phyloP scores from a whole-genome alignment of 176 grass and related monocot species.

The Oryza nivara region DNA sequence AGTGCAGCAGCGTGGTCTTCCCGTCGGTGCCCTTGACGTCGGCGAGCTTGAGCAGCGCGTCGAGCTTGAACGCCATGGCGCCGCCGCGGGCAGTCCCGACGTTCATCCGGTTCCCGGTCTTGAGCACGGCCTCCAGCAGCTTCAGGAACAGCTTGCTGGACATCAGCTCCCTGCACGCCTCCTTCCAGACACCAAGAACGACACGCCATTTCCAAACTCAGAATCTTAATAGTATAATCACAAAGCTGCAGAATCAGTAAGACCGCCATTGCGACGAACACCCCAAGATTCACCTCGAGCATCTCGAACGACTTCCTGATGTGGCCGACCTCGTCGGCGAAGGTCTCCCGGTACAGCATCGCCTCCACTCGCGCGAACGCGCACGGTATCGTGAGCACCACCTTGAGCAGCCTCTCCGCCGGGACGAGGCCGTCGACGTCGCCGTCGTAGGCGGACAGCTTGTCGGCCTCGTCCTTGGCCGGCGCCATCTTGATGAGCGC shows the following conservation, averaged over 20 bases:
- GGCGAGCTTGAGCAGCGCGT: conserved; percentile 88
- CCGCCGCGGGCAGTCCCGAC: conserved; percentile 80
- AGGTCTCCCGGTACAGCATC: conserved; percentile 88
- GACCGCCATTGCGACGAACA: not conserved
- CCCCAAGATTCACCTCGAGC: conserved; percentile 63
- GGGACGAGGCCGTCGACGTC: conserved; percentile 59
- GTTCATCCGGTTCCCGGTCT: conserved; percentile 98
- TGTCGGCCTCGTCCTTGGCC: conserved; percentile 82
- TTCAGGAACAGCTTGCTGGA: conserved; percentile 91
- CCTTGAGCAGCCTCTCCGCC: conserved; percentile 76
- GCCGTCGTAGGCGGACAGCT: conserved; percentile 61
- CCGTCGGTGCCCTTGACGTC: conserved; percentile 96
- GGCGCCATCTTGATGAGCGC: conserved; percentile 90
- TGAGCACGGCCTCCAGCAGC: conserved; percentile 95
- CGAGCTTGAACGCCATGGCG: conserved; percentile 96
- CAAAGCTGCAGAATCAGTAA: not conserved
- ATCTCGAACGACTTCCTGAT: conserved; percentile 70
- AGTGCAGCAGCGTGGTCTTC: conserved; percentile 91
- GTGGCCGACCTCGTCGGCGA: conserved; percentile 82
- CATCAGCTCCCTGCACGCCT: conserved; percentile 89
- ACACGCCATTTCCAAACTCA: not conserved
- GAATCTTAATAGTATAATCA: not conserved
- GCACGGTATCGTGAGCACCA: conserved; percentile 59
- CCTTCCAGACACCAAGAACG: conserved; percentile 40
- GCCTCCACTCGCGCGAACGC: conserved; percentile 77